Evolutionary conservation across 495 filamentous ascomycete genomes (phyloP), one percentile per base, ranked within the genome.

Genomic region (Pyrenula massariospora): DNA sequence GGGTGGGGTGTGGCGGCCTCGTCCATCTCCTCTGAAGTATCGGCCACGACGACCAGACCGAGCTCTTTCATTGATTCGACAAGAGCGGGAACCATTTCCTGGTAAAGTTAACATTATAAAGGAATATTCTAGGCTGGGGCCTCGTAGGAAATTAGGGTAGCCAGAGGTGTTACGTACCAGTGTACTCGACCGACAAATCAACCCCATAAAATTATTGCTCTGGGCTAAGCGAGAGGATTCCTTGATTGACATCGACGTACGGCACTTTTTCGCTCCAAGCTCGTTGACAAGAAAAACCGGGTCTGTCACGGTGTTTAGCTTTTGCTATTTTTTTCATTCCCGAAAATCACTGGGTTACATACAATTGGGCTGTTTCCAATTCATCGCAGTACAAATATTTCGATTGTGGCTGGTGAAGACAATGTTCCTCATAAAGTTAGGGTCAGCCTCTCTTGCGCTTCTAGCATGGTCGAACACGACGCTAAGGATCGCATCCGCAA

Each of bases 331-430:
- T 10, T 53, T 31, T 36, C 56, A 50, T 22, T 23, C 25, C 19
- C 25, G 19, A 19, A 12, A 21, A 58, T 23, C 10, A 42, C 12
- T 12, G 53, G 3, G 22, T 20, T 15, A 69, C 82, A 73, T 69
- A 89, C 86, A 98, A 61, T 97, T 98, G 11, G 93, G 93, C 67
- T 98, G 93, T 69, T 98, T 98, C 94, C 94, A 98, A 67, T 97
- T 97, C 54, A 98, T 64, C 2, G 91, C 89, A 36, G 87, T 91
- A 68, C 93, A 98, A 24, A 97, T 81, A 61, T 85, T 86, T 11
- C 86, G 73, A 65, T 96, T 96, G 60, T 89, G 94, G 5, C 87
- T 91, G 57, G 88, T 91, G 67, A 97, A 96, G 22, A 97, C 88
- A 48, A 98, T 84, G 10, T 85, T 91, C 20, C 91, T 77, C 65